Evolutionary conservation across 306 rosid genomes (phyloP), one percentile per base, ranked within the genome.

Genomic region (Casuarina cunninghamiana): DNA sequence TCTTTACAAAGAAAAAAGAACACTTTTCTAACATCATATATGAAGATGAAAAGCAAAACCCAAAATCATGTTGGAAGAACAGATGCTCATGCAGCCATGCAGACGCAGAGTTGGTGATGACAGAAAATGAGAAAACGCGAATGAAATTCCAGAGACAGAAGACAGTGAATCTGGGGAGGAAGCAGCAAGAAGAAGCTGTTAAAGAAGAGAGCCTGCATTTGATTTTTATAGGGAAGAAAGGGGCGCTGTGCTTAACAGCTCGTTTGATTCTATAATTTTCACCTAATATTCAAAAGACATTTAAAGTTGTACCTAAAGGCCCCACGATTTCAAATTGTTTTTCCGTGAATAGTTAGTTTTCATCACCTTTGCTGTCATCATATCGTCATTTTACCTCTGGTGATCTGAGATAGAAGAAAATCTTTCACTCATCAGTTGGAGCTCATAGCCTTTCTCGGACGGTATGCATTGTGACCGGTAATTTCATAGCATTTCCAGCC

Each of bases 321-420:
- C 82, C 78, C 82, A 62, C 4, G 13, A 72, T 51, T 43, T 44
- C 67, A 45, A 15, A 35, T 48, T 39, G 43, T n/a, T 55, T 44
- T 21, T 77, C 17, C 3, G 2, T 53, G 46, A 42, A 17, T 60
- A 9, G 35, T 67, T 43, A 32, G 44, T 66, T 67, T 42, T 71
- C 76, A 78, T 57, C 79, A 11, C 43, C 21, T 13, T 76, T 10
- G 58, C 2, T 72, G 67, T 77, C 85, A 82, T 69, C 70, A 57
- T 15, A 60, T 5, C 74, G 66, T 79, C 78, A 73, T 53, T 17
- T 53, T 53, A 49, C 74, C 69, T 50, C 26, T 77, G 46, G 17
- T 32, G 21, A 54, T 66, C n/a, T 17, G 3, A 5, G n/a, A 26
- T 26, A 26, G 32, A 26, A 26, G 32, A 26, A 26, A 26, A 1